These are phyloP conservation scores for Coffea canephora DNA, from an alignment of 257 asterid genomes.

Conservation along the genomic window DNA sequence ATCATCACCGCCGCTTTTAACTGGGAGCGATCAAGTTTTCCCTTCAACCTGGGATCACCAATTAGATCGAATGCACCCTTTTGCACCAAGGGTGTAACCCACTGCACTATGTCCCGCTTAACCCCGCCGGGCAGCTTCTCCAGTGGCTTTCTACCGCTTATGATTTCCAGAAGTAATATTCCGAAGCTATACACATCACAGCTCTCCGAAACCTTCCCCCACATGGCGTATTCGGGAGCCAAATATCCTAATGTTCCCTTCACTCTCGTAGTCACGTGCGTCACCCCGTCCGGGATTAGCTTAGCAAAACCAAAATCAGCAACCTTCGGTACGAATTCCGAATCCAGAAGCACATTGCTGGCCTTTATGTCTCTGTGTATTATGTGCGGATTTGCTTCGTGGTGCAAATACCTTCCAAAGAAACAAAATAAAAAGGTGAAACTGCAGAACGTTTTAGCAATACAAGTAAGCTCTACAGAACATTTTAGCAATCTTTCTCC, in stretches of 20 bases:
- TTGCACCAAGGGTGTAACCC: slow-evolving; percentile 56
- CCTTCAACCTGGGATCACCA: slow-evolving; percentile 66
- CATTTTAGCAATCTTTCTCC: background rate
- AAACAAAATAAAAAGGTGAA: too few relatives aligned
- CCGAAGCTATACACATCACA: slow-evolving; percentile 85
- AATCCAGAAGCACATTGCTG: slow-evolving; percentile 70
- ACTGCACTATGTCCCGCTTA: slow-evolving; percentile 72
- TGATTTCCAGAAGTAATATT: slow-evolving; percentile 60
- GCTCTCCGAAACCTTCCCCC: slow-evolving; percentile 78
- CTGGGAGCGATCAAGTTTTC: slow-evolving; percentile 35
- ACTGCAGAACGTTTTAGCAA: too few relatives aligned
- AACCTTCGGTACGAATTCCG: slow-evolving; percentile 60
- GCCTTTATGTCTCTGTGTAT: slow-evolving; percentile 85
- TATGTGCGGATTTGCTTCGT: slow-evolving; percentile 75
- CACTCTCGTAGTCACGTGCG: slow-evolving; percentile 70
- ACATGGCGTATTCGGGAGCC: slow-evolving; percentile 86
- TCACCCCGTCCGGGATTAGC: slow-evolving; percentile 67
- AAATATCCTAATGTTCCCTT: slow-evolving; percentile 79
- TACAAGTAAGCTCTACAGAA: background rate
- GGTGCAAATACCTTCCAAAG: slow-evolving; percentile 64
- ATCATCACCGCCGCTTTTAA: slow-evolving; percentile 38
- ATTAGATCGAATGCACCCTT: slow-evolving; percentile 56
- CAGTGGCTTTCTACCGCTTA: slow-evolving; percentile 60
- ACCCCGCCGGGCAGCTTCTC: slow-evolving; percentile 62
- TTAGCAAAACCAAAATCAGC: slow-evolving; percentile 87